Conservation (phyloP, 176 grass and related monocot species). For the Paspalum notatum region DNA sequence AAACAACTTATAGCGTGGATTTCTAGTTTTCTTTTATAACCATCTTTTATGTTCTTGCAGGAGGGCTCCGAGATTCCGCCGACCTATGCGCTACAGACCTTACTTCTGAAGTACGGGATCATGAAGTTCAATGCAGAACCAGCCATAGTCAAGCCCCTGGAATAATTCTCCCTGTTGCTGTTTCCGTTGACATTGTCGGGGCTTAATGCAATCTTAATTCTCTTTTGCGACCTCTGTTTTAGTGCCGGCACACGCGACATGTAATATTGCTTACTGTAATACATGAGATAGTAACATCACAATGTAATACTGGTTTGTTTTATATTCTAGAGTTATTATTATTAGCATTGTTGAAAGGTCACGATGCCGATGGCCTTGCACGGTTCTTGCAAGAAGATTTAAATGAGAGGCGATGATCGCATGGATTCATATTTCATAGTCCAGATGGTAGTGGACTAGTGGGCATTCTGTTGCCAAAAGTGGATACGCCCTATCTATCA, state of each 20-base stretch:
- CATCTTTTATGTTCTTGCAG: constrained; percentile 16
- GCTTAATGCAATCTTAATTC: background rate
- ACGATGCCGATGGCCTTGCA: background rate
- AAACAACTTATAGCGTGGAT: background rate
- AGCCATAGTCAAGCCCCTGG: background rate
- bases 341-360: background rate
- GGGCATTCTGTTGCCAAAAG: too few relatives aligned
- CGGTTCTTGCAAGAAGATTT: background rate
- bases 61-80: constrained; percentile 61
- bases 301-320: background rate
- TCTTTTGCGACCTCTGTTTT: background rate
- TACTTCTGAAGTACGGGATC: constrained; percentile 38
- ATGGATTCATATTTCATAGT: too few relatives aligned
- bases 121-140: background rate
- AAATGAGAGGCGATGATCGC: background rate
- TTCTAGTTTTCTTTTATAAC: constrained; percentile 1
- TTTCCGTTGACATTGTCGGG: background rate
- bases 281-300: background rate
- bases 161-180: constrained; percentile 36
- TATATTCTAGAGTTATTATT: background rate
- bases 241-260: background rate
- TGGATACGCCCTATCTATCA: too few relatives aligned
- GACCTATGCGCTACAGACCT: constrained; percentile 57
- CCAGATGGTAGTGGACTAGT: too few relatives aligned
- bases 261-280: constrained; percentile 25